phyloP scores from a whole-genome alignment of 257 asterid species.

The Eucommia ulmoides region DNA sequence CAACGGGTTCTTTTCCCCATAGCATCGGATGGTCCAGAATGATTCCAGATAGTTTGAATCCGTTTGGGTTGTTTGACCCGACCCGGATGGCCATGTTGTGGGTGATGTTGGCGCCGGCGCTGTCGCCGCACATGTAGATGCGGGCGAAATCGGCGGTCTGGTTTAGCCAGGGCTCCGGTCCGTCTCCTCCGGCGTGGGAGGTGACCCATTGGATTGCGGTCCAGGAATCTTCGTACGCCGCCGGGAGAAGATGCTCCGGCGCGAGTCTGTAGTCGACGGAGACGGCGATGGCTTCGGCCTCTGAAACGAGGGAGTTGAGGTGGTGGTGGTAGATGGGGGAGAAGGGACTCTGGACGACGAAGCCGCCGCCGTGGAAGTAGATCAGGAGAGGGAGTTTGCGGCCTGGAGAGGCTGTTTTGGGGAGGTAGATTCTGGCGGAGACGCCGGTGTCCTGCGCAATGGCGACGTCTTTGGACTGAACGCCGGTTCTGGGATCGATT shows the following conservation, averaged over 20 bases:
- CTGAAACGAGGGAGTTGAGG: slow-evolving; percentile 23
- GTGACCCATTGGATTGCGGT: slow-evolving; percentile 39
- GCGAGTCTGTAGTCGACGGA: slow-evolving; percentile 59
- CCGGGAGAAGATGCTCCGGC: slow-evolving; percentile 52
- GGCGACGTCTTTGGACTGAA: slow-evolving; percentile 31
- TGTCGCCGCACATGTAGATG: slow-evolving; percentile 47
- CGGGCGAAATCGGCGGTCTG: slow-evolving; percentile 32
- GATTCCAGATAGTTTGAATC: slow-evolving; percentile 27
- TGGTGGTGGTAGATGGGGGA: slow-evolving; percentile 19
- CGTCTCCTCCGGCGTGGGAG: slow-evolving; percentile 23
- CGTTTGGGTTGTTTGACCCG: slow-evolving; percentile 22
- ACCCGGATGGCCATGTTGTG: slow-evolving; percentile 29
- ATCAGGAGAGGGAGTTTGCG: slow-evolving; percentile 36
- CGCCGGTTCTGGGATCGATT: slow-evolving; percentile 32
- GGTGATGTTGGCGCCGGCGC: slow-evolving; percentile 51
- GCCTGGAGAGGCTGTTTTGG: slow-evolving; percentile 12
- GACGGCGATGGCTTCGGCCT: slow-evolving; percentile 27
- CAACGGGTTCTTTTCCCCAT: slow-evolving; percentile 43
- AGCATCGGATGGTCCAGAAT: slow-evolving; percentile 45
- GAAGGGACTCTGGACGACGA: slow-evolving; percentile 31
- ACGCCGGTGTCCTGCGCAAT: slow-evolving; percentile 15
- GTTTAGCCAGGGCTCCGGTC: slow-evolving; percentile 29
- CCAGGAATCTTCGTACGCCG: slow-evolving; percentile 50
- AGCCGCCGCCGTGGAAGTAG: slow-evolving; percentile 64
- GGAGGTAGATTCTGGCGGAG: slow-evolving; percentile 39